Percentiles rank a stretch among this genome's conserved stretches.
Evolutionary conservation across 495 filamentous ascomycete genomes (phyloP).

Genomic region (Penicillium maclennaniae): DNA sequence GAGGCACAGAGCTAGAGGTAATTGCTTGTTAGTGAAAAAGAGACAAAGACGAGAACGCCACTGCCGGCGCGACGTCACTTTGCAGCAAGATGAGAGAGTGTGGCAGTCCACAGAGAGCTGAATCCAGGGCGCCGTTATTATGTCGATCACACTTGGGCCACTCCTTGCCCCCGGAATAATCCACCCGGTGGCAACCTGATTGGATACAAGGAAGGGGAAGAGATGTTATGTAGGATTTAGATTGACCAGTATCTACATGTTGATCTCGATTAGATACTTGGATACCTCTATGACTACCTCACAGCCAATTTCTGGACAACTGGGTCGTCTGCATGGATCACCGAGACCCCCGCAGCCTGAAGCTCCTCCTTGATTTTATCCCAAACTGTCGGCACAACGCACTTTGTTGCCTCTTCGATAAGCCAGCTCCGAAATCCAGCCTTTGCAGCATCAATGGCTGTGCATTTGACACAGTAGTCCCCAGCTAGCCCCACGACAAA

Average conservation of each 20-base stretch:
- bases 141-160: slow-evolving; percentile 16
- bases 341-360: slow-evolving; percentile 45
- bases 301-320: slow-evolving; percentile 44
- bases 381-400: slow-evolving; percentile 63
- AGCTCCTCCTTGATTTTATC: slow-evolving; percentile 53
- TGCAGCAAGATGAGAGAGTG: slow-evolving; percentile 7
- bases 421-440: slow-evolving; percentile 76
- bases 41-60: neutral
- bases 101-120: slow-evolving; percentile 1
- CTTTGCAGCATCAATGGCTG: slow-evolving; percentile 69
- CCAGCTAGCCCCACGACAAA: slow-evolving; percentile 82
- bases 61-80: slow-evolving; percentile 9
- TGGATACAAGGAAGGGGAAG: neutral
- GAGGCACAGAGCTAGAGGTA: neutral
- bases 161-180: slow-evolving; percentile 12
- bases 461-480: slow-evolving; percentile 84
- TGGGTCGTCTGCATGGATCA: slow-evolving; percentile 46
- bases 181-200: slow-evolving; percentile 8
- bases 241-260: neutral
- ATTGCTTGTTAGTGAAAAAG: neutral
- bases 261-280: neutral
- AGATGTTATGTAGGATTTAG: neutral
- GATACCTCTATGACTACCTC: slow-evolving; percentile 1
- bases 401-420: slow-evolving; percentile 70
- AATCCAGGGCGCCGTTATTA: slow-evolving; percentile 1